Evolutionary conservation across 306 rosid genomes (phyloP), one percentile per base, ranked within the genome.

Genomic region (Cicer yamashitae): DNA sequence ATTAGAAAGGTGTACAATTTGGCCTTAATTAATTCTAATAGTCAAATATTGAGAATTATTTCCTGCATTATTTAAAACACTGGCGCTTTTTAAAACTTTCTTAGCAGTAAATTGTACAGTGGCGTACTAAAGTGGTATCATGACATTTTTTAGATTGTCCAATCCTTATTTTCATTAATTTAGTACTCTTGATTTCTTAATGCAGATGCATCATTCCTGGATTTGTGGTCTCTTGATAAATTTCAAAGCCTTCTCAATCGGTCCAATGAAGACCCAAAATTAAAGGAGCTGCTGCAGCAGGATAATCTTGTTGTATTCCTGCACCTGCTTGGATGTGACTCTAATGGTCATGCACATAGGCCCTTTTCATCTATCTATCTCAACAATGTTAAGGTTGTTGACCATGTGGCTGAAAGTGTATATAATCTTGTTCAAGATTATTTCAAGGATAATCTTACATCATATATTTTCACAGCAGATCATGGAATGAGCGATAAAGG

Each of bases 401-500:
- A 92, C 81, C 84, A 81, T 82, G 88, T 92, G 58, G 96, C 98
- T 7, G 87, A 87, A 84, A 90, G 89, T 81, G 96, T 92, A 56
- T 86, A 92, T 68, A 82, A 87, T 77, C 89, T 92, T 73, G 71
- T 92, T 63, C 74, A 92, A 86, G 91, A 88, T 74, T 89, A 90
- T 83, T 92, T 77, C 84, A 83, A 66, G 88, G 98, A 92, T 78
- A 87, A 88, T 65, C 89, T 83, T 25, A 90, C 98, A 61, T 56
- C 96, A 37, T 92, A 87, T 72, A 80, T 92, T 73, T 92, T 92
- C 66, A 92, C 98, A 17, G 98, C 98, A 69, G 98, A 92, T 75
- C 98, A 92, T 80, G 98, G 98, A 77, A 92, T 92, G 98, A 87
- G 90, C 63, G 98, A 92, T 77, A 92, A 92, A 87, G 98, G 98